Conservation (phyloP, 2,329 filamentous ascomycete genomes). For the Lachnellula cervina region DNA sequence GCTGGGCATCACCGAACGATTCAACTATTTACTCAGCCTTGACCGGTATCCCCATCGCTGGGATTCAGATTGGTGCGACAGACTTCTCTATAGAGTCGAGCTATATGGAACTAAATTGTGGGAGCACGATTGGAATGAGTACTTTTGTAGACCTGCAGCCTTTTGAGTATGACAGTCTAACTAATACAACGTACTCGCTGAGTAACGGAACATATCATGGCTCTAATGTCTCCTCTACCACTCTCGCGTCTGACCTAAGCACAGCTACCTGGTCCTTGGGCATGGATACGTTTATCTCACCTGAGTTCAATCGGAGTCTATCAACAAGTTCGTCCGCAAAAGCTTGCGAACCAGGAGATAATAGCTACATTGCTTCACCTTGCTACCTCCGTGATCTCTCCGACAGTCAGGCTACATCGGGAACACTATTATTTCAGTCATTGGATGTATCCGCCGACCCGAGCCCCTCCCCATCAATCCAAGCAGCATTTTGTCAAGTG, state of each 20-base stretch:
- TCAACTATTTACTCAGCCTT: conserved; percentile 5
- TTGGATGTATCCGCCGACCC: background rate
- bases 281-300: conserved; percentile 2
- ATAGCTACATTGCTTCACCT: conserved; percentile 5
- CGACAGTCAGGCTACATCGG: background rate
- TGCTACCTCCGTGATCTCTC: conserved; percentile 3
- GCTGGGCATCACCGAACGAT: background rate
- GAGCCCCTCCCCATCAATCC: background rate
- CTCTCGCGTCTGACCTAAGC: background rate
- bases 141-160: background rate
- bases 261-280: conserved; percentile 7
- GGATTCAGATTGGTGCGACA: background rate
- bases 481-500: background rate
- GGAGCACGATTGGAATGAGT: background rate
- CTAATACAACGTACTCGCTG: background rate
- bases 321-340: background rate
- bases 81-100: conserved; percentile 6
- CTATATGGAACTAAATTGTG: conserved; percentile 8
- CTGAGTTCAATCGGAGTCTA: conserved; percentile 2
- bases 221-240: background rate
- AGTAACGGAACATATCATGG: conserved; percentile 6
- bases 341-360: background rate
- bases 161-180: background rate
- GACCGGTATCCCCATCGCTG: conserved; percentile 7
- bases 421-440: conserved; percentile 6